These are phyloP conservation scores for Euphorbia tirucalli DNA, from an alignment of 345 rosid species.

Conservation along the genomic window DNA sequence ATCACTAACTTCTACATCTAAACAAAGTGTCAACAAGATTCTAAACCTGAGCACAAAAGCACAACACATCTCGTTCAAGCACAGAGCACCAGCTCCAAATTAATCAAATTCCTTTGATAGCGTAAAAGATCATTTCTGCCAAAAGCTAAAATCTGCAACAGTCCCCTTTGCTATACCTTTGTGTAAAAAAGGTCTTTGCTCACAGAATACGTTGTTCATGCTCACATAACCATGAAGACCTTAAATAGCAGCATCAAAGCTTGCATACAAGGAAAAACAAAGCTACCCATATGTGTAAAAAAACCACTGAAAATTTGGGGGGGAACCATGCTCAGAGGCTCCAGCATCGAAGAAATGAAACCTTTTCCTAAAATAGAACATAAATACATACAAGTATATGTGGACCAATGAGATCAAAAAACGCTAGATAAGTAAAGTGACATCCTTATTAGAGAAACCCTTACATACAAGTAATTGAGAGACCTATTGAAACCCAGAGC, in stretches of 20 bases:
- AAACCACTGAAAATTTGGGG: background rate
- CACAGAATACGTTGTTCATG: background rate
- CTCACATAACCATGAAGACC: background rate
- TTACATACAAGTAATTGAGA: background rate
- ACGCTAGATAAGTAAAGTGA: background rate
- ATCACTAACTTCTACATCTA: background rate
- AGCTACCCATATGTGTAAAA: background rate
- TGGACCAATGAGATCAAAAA: background rate
- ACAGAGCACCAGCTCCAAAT: background rate
- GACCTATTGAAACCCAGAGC: background rate
- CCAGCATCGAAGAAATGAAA: background rate
- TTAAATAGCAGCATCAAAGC: background rate
- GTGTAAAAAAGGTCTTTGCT: background rate
- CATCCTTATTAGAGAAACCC: slow-evolving; percentile 22
- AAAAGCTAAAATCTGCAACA: background rate
- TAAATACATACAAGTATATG: background rate
- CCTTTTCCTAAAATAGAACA: background rate
- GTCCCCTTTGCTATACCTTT: background rate
- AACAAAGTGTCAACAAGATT: background rate
- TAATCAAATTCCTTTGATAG: background rate
- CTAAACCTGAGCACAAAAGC: background rate
- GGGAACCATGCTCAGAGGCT: background rate
- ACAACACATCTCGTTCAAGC: background rate
- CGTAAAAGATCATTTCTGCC: background rate
- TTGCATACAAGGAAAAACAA: background rate